Evolutionary conservation across 2,329 filamentous ascomycete genomes (phyloP), one percentile per base, ranked within the genome.

Genomic region (Akanthomyces uredinophilus): DNA sequence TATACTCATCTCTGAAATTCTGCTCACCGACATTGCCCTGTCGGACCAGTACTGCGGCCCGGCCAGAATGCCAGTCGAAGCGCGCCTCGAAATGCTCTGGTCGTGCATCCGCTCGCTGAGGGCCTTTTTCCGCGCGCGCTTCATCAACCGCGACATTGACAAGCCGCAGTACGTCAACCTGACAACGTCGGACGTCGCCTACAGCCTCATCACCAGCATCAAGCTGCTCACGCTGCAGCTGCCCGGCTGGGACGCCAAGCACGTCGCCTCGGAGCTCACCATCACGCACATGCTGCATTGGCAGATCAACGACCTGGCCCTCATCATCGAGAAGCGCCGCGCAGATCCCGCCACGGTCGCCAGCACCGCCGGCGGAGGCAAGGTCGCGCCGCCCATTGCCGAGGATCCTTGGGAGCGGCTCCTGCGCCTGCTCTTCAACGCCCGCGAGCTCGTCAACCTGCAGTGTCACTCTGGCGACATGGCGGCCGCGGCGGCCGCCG

Each of bases 81-180:
- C 80, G 37, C 76, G 79, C 8, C 70, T 81, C 1, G 72, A 75
- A 22, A 72, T 82, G 20, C 75, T 83, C n/a, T 79, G 77, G 76
- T 68, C 69, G 11, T 81, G 80, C 64, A 69, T 78, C 39, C 68
- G 70, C 4, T 72, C 78, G 3, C 73, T 78, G 16, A 73, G 73
- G 52, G 67, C 70, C 4, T 80, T 79, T 64, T 74, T 82, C 63
- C 66, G 69, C 35, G 64, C 72, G 7, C 75, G 74, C n/a, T 73
- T 75, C 54, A 65, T 68, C 5, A 61, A 63, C 18, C 67, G 68
- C 46, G 70, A 74, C 63, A 60, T 73, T 1, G 72, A 75, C 18
- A 68, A 69, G 35, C 79, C 78, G 22, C 73, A 72, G 16, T 79
- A 77, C 61, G 70, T 78, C 16, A 76, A 75, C 66, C 72, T 82